Conservation (phyloP, 1,284 basidiomycete species). For the Pyrrhoderma noxium region DNA sequence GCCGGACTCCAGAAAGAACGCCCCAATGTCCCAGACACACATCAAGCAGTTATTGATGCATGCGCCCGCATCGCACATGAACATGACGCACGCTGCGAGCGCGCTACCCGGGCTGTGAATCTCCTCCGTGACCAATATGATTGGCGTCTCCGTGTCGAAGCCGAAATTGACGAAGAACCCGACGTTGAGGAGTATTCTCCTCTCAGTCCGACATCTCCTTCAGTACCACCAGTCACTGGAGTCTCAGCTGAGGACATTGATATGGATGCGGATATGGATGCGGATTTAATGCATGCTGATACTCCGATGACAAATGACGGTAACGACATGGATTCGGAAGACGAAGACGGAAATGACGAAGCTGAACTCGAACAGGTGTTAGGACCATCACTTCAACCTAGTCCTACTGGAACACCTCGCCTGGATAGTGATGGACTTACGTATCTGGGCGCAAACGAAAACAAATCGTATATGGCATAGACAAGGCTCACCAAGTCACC, state of each 20-base stretch:
- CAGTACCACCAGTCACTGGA: too few species aligned
- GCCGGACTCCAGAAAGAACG: constrained; percentile 10
- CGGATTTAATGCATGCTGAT: constrained; percentile 5
- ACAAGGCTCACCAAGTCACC: too few species aligned
- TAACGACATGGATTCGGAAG: constrained; percentile 20
- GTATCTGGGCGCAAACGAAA: background rate
- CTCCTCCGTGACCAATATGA: constrained; percentile 71
- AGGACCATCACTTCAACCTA: constrained; percentile 18
- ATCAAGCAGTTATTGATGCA: constrained; percentile 56
- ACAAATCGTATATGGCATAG: too few species aligned
- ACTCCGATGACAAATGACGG: constrained; percentile 16
- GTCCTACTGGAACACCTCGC: constrained; percentile 9
- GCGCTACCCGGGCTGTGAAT: constrained; percentile 62
- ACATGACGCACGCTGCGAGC: constrained; percentile 64
- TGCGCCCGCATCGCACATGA: constrained; percentile 56
- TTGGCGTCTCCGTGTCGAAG: constrained; percentile 65
- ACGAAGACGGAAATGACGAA: constrained; percentile 29
- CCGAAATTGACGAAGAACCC: constrained; percentile 52
- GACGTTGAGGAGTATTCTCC: too few species aligned
- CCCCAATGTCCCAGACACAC: constrained; percentile 31
- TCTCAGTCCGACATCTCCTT: too few species aligned
- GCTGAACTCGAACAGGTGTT: constrained; percentile 34
- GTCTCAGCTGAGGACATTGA: constrained; percentile 11
- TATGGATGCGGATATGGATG: constrained; percentile 18
- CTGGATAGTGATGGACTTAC: background rate